Evolutionary conservation across 2,329 filamentous ascomycete species (phyloP).

Genomic region (Phyllosticta ampelicida): DNA sequence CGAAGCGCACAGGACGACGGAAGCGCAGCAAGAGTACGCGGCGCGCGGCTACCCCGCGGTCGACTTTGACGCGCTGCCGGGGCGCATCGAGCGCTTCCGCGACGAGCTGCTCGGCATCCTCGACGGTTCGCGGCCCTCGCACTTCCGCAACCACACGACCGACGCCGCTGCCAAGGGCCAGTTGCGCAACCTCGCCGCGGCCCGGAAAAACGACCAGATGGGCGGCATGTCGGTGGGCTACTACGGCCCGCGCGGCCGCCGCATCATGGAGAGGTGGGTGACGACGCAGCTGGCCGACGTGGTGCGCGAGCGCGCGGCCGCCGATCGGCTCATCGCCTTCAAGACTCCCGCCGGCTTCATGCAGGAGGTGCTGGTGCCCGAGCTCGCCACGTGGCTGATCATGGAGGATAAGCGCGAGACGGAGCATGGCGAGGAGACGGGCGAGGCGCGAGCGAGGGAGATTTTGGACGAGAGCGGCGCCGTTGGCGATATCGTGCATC

Average conservation of each 20-base stretch:
- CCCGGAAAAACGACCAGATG: slow-evolving; percentile 27
- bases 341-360: slow-evolving; percentile 24
- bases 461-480: slow-evolving; percentile 57
- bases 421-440: slow-evolving; percentile 39
- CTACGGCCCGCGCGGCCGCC: slow-evolving; percentile 66
- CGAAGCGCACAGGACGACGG: slow-evolving; percentile 22
- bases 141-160: slow-evolving; percentile 50
- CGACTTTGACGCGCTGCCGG: slow-evolving; percentile 53
- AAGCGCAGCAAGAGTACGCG: slow-evolving; percentile 33
- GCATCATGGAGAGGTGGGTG: slow-evolving; percentile 50
- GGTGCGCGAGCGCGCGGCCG: slow-evolving; percentile 16
- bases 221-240: slow-evolving; percentile 59
- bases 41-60: slow-evolving; percentile 57
- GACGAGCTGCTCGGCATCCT: slow-evolving; percentile 49
- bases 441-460: slow-evolving; percentile 33
- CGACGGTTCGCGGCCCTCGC: slow-evolving; percentile 42
- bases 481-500: slow-evolving; percentile 57
- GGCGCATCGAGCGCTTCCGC: slow-evolving; percentile 48
- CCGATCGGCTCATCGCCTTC: slow-evolving; percentile 22
- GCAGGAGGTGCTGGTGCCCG: slow-evolving; percentile 55
- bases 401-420: slow-evolving; percentile 48
- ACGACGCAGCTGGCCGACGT: slow-evolving; percentile 18
- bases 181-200: slow-evolving; percentile 50
- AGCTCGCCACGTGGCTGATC: slow-evolving; percentile 46
- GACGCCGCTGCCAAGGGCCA: slow-evolving; percentile 46